phyloP scores from a whole-genome alignment of 164 flowering plant genomes.

The Protea cynaroides region DNA sequence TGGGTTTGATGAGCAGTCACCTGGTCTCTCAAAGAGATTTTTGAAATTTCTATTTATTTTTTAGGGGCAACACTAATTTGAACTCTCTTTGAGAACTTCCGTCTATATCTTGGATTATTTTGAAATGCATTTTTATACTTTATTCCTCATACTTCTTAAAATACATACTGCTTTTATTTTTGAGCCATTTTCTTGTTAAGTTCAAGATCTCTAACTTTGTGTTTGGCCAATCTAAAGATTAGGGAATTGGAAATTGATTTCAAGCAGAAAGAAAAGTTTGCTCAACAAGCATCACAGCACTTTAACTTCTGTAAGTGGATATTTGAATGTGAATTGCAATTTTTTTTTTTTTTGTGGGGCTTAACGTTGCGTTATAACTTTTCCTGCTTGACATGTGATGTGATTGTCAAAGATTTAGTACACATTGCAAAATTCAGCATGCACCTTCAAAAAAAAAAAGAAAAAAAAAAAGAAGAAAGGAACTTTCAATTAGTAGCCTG shows the following conservation, averaged over 20 bases:
- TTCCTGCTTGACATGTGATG: too few species aligned
- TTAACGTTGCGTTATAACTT: too few species aligned
- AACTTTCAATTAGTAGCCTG: too few species aligned
- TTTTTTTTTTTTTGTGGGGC: background rate
- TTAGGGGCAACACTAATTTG: background rate
- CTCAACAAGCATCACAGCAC: constrained; percentile 49
- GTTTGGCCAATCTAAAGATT: constrained; percentile 34
- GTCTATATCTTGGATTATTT: background rate
- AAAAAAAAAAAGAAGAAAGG: too few species aligned
- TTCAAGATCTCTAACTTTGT: constrained; percentile 5
- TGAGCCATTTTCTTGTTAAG: background rate
- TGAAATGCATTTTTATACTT: background rate
- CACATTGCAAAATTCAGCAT: too few species aligned
- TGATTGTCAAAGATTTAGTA: too few species aligned
- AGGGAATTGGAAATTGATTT: constrained; percentile 49
- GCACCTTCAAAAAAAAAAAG: too few species aligned
- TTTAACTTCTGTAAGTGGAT: constrained; percentile 54
- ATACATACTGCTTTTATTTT: background rate
- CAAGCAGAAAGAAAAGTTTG: constrained; percentile 63
- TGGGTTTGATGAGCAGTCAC: too few species aligned
- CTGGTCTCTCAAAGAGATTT: too few species aligned
- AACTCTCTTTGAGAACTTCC: background rate
- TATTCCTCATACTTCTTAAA: background rate
- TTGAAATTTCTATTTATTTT: too few species aligned
- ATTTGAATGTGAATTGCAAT: background rate